phyloP scores from a whole-genome alignment of 805 yeast species.

The Metschnikowia cubensis region DNA sequence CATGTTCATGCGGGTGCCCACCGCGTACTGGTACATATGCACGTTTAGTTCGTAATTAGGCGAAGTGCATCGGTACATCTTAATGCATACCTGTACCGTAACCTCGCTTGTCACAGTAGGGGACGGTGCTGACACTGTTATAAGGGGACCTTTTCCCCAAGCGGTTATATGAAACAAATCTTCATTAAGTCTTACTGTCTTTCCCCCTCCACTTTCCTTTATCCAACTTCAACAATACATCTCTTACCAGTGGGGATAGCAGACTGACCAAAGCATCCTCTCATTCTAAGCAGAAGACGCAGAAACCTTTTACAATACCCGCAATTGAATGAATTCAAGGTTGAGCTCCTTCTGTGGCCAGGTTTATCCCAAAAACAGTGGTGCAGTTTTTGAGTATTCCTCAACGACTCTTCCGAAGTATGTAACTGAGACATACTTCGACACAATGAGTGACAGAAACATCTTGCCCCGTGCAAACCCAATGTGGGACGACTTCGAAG shows the following conservation, averaged over 20 bases:
- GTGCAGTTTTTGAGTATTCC: background rate
- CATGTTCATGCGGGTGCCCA: background rate
- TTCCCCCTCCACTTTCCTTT: background rate
- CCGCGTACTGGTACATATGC: conserved; percentile 1
- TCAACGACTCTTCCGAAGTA: conserved; percentile 1
- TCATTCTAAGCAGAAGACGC: background rate
- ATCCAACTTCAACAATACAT: background rate
- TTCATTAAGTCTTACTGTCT: background rate
- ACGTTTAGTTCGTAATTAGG: conserved; percentile 4
- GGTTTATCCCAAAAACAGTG: background rate
- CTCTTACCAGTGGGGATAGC: background rate
- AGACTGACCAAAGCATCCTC: background rate
- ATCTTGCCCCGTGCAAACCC: conserved; percentile 4
- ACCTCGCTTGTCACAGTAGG: conserved; percentile 1
- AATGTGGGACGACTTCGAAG: conserved; percentile 1
- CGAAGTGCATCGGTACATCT: conserved; percentile 1
- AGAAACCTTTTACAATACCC: background rate
- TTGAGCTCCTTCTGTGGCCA: background rate
- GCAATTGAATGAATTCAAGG: conserved; percentile 2
- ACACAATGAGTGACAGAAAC: conserved; percentile 1
- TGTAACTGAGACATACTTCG: conserved; percentile 1
- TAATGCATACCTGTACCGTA: conserved; percentile 2
- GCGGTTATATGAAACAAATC: background rate
- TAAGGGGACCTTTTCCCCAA: background rate
- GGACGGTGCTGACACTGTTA: background rate